Evolutionary conservation across 805 yeast genomes (phyloP).

Genomic region (Myxozyma monticola): DNA sequence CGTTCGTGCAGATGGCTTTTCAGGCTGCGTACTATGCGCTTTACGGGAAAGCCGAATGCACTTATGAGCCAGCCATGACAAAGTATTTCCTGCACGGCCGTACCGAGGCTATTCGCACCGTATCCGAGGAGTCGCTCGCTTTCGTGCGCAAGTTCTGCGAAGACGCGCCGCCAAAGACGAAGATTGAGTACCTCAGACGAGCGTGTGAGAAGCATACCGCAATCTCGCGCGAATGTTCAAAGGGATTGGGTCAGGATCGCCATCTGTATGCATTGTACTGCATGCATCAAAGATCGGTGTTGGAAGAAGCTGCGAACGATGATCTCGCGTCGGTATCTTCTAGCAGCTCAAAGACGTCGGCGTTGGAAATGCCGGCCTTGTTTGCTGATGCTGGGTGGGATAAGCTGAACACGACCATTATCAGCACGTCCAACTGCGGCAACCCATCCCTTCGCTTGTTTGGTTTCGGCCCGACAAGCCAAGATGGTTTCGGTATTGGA

Average conservation of each 20-base stretch:
- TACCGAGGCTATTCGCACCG: constrained; percentile 88
- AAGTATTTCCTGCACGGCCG: constrained; percentile 84
- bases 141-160: constrained; percentile 87
- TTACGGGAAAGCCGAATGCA: constrained; percentile 89
- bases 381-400: constrained; percentile 91
- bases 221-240: constrained; percentile 66
- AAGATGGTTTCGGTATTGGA: constrained; percentile 92
- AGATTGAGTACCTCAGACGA: constrained; percentile 56
- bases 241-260: constrained; percentile 89
- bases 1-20: constrained; percentile 89
- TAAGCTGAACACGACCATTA: constrained; percentile 70
- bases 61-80: constrained; percentile 97
- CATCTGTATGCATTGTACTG: constrained; percentile 85
- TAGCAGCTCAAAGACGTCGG: neutral
- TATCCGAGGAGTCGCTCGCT: constrained; percentile 71
- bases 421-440: constrained; percentile 88
- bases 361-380: constrained; percentile 58
- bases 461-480: constrained; percentile 89
- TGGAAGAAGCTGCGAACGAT: constrained; percentile 31
- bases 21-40: constrained; percentile 90
- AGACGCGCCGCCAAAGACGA: constrained; percentile 56
- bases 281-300: constrained; percentile 62
- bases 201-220: constrained; percentile 73
- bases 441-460: constrained; percentile 82
- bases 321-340: constrained; percentile 12